Evolutionary conservation across 805 yeast species (phyloP), one percentile per base, ranked within the genome.

Genomic region (Kodamaea sagamina): DNA sequence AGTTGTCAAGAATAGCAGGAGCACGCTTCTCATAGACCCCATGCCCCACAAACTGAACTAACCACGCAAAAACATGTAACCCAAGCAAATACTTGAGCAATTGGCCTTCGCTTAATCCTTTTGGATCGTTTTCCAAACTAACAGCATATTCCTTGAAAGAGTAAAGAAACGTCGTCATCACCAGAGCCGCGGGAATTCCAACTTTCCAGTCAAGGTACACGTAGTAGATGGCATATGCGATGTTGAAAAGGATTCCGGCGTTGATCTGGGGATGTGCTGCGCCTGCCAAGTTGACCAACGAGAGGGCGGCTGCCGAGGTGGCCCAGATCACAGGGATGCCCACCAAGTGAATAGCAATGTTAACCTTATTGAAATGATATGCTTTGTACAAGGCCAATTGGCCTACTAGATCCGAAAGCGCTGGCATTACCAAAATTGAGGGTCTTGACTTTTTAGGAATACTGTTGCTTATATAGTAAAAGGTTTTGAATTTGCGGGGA

Each of bases 41-140:
- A 59, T 93, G 98, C 3, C 97, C 97, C 39, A 84, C 71, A 61
- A 92, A 89, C 56, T 93, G 98, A 5, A 79, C 81, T 11, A 81
- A 55, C 98, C 99, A 92, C 7, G 86, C 68, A 1, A 67, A 27
- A 0, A 74, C 59, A 59, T 84, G 86, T 12, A 78, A 6, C 16
- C 17, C 32, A 9, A 32, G 19, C 32, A 40, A 32, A 11, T 32
- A 19, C 4, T 32, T 32, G 13, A 26, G 21, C 22, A 25, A 7
- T 34, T 40, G 32, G 11, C 32, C 32, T 6, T 29, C 32, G 3
- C 32, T 13, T n/a, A 38, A 31, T 6, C 34, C 34, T 6, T 29
- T 4, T 13, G 34, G 18, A 1, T 43, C 34, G 11, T 15, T 17
- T 29, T 21, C 18, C 38, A 22, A 22, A 13, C 13, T 35, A 38